Evolutionary conservation across 2,329 filamentous ascomycete genomes (phyloP).

Genomic region (Metarhizium rileyi): DNA sequence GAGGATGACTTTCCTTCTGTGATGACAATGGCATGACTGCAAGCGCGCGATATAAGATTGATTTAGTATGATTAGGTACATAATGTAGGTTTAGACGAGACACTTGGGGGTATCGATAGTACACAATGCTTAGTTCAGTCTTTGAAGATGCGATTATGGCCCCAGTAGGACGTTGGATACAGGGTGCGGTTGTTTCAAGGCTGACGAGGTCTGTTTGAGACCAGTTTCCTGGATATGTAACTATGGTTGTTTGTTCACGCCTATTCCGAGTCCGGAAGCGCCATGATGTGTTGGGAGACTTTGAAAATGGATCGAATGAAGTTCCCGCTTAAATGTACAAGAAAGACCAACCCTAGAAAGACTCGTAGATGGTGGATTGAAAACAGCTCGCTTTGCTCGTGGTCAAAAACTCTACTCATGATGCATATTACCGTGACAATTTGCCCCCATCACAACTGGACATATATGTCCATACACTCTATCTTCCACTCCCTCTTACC

Average conservation of each 20-base stretch:
- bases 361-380: no score
- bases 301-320: no score
- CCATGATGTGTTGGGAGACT: no score
- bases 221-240: no score
- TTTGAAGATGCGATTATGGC: neutral
- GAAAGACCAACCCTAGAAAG: no score
- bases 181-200: neutral
- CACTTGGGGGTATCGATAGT: neutral
- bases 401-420: neutral
- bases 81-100: neutral
- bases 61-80: neutral
- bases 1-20: neutral
- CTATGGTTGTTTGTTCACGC: no score
- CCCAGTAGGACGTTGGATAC: no score
- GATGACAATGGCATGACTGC: neutral
- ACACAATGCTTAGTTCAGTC: neutral
- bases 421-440: neutral
- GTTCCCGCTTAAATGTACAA: no score
- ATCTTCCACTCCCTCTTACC: constrained; percentile 83
- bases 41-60: neutral
- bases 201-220: neutral
- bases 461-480: constrained; percentile 81
- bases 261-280: no score
- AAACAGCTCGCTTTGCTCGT: no score
- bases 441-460: constrained; percentile 43